Conservation (phyloP, 768 basidiomycete genomes). For the Pulveroboletus sp. region DNA sequence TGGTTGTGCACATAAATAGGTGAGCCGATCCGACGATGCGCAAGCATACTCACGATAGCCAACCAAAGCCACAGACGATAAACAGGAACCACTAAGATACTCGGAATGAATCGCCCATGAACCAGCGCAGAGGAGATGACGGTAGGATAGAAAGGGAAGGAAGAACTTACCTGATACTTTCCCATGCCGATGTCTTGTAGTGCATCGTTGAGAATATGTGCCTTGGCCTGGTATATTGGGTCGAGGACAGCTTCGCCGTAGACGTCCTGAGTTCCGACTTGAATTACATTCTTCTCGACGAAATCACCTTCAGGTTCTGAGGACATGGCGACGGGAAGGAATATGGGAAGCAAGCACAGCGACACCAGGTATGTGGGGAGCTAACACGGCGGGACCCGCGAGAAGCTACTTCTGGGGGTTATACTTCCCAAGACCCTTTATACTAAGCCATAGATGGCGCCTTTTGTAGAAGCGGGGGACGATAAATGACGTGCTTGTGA, state of each 20-base stretch:
- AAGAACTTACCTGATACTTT: constrained; percentile 50
- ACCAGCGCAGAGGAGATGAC: neutral
- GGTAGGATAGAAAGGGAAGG: neutral
- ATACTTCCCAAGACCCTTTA: too few species aligned
- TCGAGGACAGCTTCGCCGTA: constrained; percentile 37
- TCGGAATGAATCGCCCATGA: neutral
- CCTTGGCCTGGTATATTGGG: constrained; percentile 56
- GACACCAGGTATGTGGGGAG: neutral
- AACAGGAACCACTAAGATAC: constrained; percentile 53
- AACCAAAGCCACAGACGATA: constrained; percentile 67
- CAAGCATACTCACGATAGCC: constrained; percentile 55
- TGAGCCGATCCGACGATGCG: neutral
- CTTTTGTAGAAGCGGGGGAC: neutral
- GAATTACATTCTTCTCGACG: neutral
- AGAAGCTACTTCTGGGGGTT: neutral
- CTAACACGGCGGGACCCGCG: too few species aligned
- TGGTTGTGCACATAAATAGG: constrained; percentile 22
- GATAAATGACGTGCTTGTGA: neutral
- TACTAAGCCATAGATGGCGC: neutral
- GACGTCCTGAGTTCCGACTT: constrained; percentile 19
- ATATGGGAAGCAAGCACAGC: neutral
- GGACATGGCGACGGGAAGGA: constrained; percentile 17
- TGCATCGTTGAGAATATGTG: constrained; percentile 52
- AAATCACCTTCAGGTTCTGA: neutral
- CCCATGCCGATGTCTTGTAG: constrained; percentile 69